A percentile compares a stretch with the other conserved stretches of the same genome.
Conservation (phyloP, 306 rosid species). For the Fragaria vesca region DNA sequence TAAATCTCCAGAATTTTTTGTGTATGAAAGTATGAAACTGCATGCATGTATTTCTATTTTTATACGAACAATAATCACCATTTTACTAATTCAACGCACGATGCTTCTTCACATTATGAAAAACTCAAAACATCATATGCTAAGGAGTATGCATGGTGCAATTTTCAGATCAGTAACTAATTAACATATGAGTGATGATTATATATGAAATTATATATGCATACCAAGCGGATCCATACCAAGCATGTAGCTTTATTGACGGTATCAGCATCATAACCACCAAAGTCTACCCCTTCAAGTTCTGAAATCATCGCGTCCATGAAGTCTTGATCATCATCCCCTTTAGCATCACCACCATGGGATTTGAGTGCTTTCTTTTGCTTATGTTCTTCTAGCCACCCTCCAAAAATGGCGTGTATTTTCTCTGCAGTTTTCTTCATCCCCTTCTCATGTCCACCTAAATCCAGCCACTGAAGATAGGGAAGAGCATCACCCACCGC, state of each 20-base stretch:
- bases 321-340: neutral
- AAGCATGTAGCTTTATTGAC: neutral
- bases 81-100: no score
- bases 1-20: neutral
- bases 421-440: constrained; percentile 4
- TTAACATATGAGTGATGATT: no score
- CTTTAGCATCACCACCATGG: neutral
- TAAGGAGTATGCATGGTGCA: no score
- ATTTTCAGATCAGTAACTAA: no score
- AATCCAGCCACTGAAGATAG: neutral
- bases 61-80: neutral
- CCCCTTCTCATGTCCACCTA: neutral
- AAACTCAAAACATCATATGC: neutral
- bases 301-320: neutral
- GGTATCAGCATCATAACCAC: neutral
- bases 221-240: neutral
- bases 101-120: no score
- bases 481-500: neutral
- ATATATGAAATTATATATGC: neutral
- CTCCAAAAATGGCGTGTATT: neutral
- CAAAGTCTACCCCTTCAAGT: neutral
- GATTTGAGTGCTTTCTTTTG: neutral
- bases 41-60: no score
- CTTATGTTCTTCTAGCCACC: neutral
- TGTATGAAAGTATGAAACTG: neutral